phyloP scores from a whole-genome alignment of 2,329 filamentous ascomycete genomes.

The Sarocladium kiliense region DNA sequence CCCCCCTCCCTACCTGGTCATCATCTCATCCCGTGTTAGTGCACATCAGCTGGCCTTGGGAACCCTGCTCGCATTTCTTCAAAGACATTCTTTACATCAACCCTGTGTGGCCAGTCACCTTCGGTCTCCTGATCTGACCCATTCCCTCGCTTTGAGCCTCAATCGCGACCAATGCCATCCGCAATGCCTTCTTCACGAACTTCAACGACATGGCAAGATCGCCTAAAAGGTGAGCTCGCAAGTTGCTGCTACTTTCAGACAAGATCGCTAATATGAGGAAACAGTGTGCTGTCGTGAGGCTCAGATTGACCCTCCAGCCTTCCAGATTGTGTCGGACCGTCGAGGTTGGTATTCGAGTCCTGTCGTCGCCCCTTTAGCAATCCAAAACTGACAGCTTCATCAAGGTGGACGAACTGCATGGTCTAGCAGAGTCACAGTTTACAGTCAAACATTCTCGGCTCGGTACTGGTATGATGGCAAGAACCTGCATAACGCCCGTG shows the following conservation, averaged over 20 bases:
- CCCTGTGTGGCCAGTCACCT: not conserved
- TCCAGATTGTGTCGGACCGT: constrained; percentile 63
- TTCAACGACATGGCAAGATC: constrained; percentile 39
- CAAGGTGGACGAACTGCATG: constrained; percentile 84
- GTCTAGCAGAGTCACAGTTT: constrained; percentile 75
- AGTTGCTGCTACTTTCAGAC: not conserved
- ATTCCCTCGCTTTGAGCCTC: not conserved
- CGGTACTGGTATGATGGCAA: constrained; percentile 90
- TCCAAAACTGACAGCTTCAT: not conserved
- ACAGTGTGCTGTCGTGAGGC: constrained; percentile 49
- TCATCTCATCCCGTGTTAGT: not conserved
- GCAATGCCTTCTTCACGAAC: constrained; percentile 9
- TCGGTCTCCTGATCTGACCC: too few relatives aligned
- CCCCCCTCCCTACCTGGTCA: not conserved
- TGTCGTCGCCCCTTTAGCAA: not conserved
- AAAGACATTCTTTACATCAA: not conserved
- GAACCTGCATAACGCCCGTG: constrained; percentile 80
- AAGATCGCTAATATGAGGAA: not conserved
- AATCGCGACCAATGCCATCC: not conserved
- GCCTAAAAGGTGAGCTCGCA: constrained; percentile 38
- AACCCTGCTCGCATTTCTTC: not conserved
- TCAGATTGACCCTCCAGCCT: constrained; percentile 47
- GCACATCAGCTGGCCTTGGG: not conserved
- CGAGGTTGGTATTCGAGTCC: constrained; percentile 44
- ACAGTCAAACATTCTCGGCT: constrained; percentile 60